A percentile compares a stretch with the other conserved stretches of the same genome.
phyloP scores from a whole-genome alignment of 1,284 basidiomycete species.

The Rhizoctonia solani region DNA sequence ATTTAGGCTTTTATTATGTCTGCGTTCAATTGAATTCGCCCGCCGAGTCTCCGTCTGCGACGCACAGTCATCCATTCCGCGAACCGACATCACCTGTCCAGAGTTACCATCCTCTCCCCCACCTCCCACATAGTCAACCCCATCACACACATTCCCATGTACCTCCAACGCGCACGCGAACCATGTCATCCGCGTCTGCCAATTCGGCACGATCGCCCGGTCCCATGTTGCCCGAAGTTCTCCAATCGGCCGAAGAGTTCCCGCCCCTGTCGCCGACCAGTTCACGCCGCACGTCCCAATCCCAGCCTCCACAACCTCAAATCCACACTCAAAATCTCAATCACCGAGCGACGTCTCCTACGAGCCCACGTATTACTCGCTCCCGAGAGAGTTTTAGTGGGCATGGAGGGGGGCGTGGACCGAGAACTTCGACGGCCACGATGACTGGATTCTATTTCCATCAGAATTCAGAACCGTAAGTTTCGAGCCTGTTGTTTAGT shows the following conservation, averaged over 20 bases:
- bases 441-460: constrained; percentile 96
- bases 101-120: constrained; percentile 36
- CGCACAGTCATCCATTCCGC: constrained; percentile 47
- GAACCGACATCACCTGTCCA: constrained; percentile 47
- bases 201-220: constrained; percentile 39
- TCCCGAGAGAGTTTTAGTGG: constrained; percentile 25
- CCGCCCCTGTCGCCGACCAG: constrained; percentile 17
- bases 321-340: background rate
- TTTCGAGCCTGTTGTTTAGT: constrained; percentile 39
- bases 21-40: constrained; percentile 71
- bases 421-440: constrained; percentile 39
- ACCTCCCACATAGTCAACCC: constrained; percentile 35
- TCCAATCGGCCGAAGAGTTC: constrained; percentile 20
- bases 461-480: constrained; percentile 84
- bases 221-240: constrained; percentile 16
- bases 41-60: constrained; percentile 25
- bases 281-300: background rate
- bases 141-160: constrained; percentile 43
- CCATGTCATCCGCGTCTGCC: constrained; percentile 10
- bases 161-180: constrained; percentile 43
- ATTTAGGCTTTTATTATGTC: constrained; percentile 82
- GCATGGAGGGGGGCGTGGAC: constrained; percentile 28
- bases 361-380: constrained; percentile 28
- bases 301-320: background rate
- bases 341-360: background rate